Conservation (phyloP, 306 rosid genomes). For the Vachellia collinsii region DNA sequence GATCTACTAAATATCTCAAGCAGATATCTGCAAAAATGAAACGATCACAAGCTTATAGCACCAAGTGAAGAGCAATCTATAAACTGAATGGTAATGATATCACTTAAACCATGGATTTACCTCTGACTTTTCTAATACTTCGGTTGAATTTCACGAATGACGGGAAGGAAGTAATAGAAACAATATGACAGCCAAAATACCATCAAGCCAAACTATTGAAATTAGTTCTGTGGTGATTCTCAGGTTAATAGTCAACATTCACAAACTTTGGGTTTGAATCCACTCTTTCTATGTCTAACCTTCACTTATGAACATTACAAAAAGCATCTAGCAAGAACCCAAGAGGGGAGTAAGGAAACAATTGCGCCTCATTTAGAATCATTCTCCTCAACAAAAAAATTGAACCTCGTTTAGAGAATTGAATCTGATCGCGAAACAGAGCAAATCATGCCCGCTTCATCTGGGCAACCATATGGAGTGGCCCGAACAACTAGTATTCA, state of each 20-base stretch:
- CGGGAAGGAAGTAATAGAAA: background rate
- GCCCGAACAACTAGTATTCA: constrained; percentile 34
- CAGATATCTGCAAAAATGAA: constrained; percentile 46
- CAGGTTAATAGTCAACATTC: constrained; percentile 15
- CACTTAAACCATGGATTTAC: constrained; percentile 5
- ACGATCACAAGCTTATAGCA: constrained; percentile 31
- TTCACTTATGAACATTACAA: constrained; percentile 22
- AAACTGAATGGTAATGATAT: constrained; percentile 31
- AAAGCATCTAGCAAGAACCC: background rate
- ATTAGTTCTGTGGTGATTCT: background rate
- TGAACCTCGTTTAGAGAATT: constrained; percentile 5
- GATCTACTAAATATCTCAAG: constrained; percentile 37
- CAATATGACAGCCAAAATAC: constrained; percentile 1
- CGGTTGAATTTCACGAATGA: constrained; percentile 21
- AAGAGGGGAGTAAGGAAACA: constrained; percentile 14
- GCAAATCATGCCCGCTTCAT: constrained; percentile 39
- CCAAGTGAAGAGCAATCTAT: constrained; percentile 21
- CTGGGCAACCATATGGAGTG: constrained; percentile 3
- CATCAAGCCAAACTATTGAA: background rate
- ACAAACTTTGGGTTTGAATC: constrained; percentile 30
- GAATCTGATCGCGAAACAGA: constrained; percentile 24
- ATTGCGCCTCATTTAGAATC: constrained; percentile 26
- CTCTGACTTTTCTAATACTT: background rate
- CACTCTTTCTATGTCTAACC: constrained; percentile 18
- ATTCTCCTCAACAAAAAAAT: constrained; percentile 29